Evolutionary conservation across 306 rosid genomes (phyloP), one percentile per base, ranked within the genome.

Genomic region (Vigna nakashimae): DNA sequence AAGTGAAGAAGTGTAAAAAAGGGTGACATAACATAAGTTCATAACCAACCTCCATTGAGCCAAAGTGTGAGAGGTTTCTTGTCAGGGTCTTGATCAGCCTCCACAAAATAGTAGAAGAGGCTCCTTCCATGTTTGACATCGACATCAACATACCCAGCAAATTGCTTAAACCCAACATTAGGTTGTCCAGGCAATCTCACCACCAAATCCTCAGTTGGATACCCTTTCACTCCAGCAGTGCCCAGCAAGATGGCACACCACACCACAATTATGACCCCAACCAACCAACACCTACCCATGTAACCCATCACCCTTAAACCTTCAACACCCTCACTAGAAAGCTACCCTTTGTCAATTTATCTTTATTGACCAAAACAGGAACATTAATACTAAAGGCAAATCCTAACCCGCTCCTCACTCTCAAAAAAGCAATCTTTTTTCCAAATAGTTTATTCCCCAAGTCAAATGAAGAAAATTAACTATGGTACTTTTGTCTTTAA

Each of bases 1-100:
- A 64, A 58, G 52, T 38, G 48, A 66, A 46, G 26, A 75, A 60
- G 20, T 32, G 68, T 7, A 68, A 6, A 5, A 65, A 40, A 6
- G 65, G 66, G 18, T 49, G 67, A 2, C 34, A 30, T 30, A 30
- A 30, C 42, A 15, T 5, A 32, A 32, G 17, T 26, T 50, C 5
- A 73, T 8, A 46, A 70, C 74, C 6, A 68, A 92, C 97, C 97
- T 89, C 97, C 97, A 90, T 92, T 90, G 86, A 90, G 97, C 97
- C 97, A 92, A 36, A 92, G 92, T 22, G 90, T 40, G 42, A 92
- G 87, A 18, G 96, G 90, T 56, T 87, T 89, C 11, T 59, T 65
- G 18, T 80, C 57, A 82, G 90, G 82, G 8, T 86, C 81, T 1
- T 72, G 57, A 0, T 89, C 84, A 49, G 96, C 93, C 65, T 90